Evolutionary conservation across 805 yeast genomes (phyloP).

Genomic region (Kuraishia piskuri): DNA sequence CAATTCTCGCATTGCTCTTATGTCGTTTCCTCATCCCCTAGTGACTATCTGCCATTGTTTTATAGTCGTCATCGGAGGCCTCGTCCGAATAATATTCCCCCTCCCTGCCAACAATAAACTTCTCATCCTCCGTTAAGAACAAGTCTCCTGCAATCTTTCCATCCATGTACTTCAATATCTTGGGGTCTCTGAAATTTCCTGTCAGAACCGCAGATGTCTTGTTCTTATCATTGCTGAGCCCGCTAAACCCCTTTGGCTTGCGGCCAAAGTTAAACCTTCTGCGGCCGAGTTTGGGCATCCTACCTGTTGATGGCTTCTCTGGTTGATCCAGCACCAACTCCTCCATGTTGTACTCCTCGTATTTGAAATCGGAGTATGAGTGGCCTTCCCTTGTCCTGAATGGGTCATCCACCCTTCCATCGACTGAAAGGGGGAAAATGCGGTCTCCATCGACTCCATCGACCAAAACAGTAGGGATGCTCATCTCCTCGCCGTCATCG

Average conservation of each 20-base stretch:
- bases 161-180: slow-evolving; percentile 4
- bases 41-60: neutral
- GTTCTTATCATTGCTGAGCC: neutral
- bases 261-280: neutral
- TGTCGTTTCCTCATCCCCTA: neutral
- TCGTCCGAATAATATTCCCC: neutral
- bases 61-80: neutral
- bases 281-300: neutral
- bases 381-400: neutral
- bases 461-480: neutral
- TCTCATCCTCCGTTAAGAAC: slow-evolving; percentile 10
- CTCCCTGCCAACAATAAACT: slow-evolving; percentile 4
- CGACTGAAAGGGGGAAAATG: neutral
- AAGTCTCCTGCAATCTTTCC: slow-evolving; percentile 6
- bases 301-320: no score
- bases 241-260: neutral
- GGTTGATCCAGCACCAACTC: neutral
- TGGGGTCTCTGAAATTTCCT: slow-evolving; percentile 3
- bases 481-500: neutral
- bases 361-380: neutral
- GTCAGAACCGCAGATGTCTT: neutral
- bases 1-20: no score
- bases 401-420: neutral
- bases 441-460: neutral
- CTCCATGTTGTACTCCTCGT: neutral